Base-by-base conservation (phyloP, 768 basidiomycete genomes). In the Coprinopsis cinerea region DNA sequence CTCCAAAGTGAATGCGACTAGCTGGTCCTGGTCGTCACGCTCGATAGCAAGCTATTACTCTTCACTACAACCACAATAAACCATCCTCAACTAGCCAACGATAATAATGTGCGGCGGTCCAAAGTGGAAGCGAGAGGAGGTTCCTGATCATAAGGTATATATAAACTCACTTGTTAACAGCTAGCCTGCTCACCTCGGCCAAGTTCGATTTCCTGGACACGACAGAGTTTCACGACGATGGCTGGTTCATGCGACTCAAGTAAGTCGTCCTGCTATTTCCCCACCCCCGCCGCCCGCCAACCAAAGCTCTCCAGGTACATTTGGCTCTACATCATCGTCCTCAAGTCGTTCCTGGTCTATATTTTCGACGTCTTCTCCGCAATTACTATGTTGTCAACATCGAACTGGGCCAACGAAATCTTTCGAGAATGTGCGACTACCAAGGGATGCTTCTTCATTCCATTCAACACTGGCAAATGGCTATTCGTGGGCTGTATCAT, bases 201-300 rank as follows among this genome's bases (percentile, higher is more conserved):
- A 49, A 98, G 96, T 98, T 97, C 61, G 95, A 98, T 75, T 97
- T 97, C 61, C 78, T 99, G 61, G 92, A 97, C 67, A 86, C 88
- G 18, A 79, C 82, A 49, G 95, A 98, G 61, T 99, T 93, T 70
- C 85, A 82, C 51, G 85, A 92, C 71, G 87, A 87, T 68, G 80
- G 88, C 52, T 89, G 85, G 67, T 69, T 79, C 51, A 92, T 92
- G 76, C 88, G 93, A 32, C 65, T 90, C 59, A 92, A 89, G 92
- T 94, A 63, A 58, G 78, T 68, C 20, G 28, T 15, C 35, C n/a
- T n/a, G n/a, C n/a, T n/a, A n/a, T n/a, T n/a, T n/a, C n/a, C n/a
- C n/a, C n/a, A 32, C 39, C 18, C 44, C 22, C 23, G 15, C 32
- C 22, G 25, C 22, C 17, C 39, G 45, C 54, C 11, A 56, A 44